phyloP scores from a whole-genome alignment of 2,329 filamentous ascomycete genomes.

The Fusarium mundagurra region DNA sequence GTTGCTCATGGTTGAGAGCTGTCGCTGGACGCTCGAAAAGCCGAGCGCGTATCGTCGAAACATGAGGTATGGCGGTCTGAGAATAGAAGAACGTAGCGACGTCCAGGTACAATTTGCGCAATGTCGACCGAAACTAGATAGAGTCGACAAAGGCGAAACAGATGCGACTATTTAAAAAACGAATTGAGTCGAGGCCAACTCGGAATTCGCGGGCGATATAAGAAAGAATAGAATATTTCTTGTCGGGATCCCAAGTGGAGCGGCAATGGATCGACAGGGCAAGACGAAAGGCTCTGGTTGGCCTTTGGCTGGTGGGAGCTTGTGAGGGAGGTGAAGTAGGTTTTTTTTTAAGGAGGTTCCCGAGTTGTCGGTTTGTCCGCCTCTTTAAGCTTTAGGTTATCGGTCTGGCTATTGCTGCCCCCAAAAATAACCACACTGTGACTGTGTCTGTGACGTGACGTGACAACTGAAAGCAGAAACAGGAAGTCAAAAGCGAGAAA shows the following conservation, averaged over 20 bases:
- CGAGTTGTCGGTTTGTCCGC: neutral
- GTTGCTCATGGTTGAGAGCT: conserved; percentile 65
- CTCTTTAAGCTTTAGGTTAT: conserved; percentile 24
- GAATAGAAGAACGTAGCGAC: conserved; percentile 10
- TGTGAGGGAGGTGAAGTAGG: conserved; percentile 11
- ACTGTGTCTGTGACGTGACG: neutral
- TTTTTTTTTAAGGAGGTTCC: conserved; percentile 12
- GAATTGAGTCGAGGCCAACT: conserved; percentile 25
- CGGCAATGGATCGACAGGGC: conserved; percentile 39
- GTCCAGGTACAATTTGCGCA: neutral
- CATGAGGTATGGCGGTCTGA: conserved; percentile 48
- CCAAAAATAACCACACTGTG: conserved; percentile 4
- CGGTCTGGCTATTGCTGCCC: conserved; percentile 9
- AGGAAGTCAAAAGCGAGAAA: conserved; percentile 10
- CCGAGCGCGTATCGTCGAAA: conserved; percentile 63
- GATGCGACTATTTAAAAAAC: neutral
- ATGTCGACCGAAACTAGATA: conserved; percentile 1
- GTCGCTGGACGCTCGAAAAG: conserved; percentile 60
- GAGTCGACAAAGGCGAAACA: conserved; percentile 18
- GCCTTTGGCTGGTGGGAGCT: conserved; percentile 4
- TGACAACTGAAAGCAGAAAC: conserved; percentile 15
- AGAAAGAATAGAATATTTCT: conserved; percentile 14
- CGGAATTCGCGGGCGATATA: conserved; percentile 8
- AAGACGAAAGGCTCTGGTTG: conserved; percentile 12
- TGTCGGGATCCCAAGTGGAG: conserved; percentile 22